Evolutionary conservation across 371 early-diverging fungal species (phyloP), one percentile per base, ranked within the genome.

Genomic region (Amoeboaphelidium protococcarum): DNA sequence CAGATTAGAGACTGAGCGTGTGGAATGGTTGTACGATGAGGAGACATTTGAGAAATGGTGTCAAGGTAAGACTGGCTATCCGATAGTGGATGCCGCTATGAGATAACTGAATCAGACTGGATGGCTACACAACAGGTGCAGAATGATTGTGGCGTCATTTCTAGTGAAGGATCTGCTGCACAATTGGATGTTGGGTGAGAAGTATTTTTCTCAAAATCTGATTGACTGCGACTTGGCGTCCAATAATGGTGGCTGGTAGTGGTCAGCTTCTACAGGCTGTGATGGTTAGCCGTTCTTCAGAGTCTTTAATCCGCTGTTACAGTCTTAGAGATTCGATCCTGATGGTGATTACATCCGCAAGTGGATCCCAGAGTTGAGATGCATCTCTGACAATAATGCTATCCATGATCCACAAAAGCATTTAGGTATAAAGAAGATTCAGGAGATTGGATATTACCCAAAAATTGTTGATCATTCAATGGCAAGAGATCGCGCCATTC

Each of bases 161-260:
- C 55, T 79, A n/a, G 60, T 60, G 26, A 76, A 75, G 56, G 69
- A 76, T 45, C 56, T 79, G 21, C 62, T 71, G 0, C 58, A 74
- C 54, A 63, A 73, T 52, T 79, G 79, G 79, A 59, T 64, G 16
- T 13, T 42, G 31, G 76, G 76, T 10, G 76, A 76, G 52, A 47
- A 56, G 40, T 69, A 62, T 53, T 76, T 78, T 51, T 67, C 66
- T 63, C 46, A 52, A n/a, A 25, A 62, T 45, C 50, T 76, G 37
- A 65, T 78, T 40, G 79, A 78, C 53, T 70, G 72, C 25, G 76
- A 78, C 50, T 63, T 73, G 3, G 67, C 74, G 2, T 55, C 56
- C 40, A 77, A 77, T 60, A 74, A 74, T 47, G 79, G 79, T 10
- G 76, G 76, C 1, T 78, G 79, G 79, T 74, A 75, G n/a, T 23